Evolutionary conservation across 306 rosid species (phyloP), one percentile per base, ranked within the genome.

Genomic region (Medicago lupulina): DNA sequence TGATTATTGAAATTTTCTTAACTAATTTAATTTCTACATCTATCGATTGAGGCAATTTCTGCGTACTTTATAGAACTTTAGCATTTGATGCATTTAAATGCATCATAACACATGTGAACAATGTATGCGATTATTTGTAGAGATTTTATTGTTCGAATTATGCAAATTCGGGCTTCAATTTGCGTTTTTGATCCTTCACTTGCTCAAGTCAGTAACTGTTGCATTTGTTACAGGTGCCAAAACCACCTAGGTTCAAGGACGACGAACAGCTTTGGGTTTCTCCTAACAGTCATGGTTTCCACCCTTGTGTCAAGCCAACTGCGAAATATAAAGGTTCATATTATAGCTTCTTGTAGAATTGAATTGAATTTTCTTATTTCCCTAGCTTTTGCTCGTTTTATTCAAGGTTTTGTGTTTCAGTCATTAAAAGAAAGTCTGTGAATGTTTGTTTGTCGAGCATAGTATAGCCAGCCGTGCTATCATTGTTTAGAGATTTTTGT

Each of bases 261-360:
- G 74, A 83, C 46, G 71, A 77, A 17, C 70, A 85, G 65, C 96
- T 89, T 47, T 91, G 97, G 97, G 85, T 83, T 71, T 81, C 89
- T 78, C 89, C 92, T 64, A 77, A 81, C 76, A 87, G 88, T 82
- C 63, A 70, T 73, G 92, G 84, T 39, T 84, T 91, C 44, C 89
- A 69, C 71, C 78, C 77, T 2, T 93, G 98, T 79, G 80, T 88
- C 81, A 88, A 85, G 87, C 96, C 91, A 6, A 93, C 96, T 34
- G 13, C 89, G 50, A 89, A 76, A 79, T 91, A 88, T 82, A 87
- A 77, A 91, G 98, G 98, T 93, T 47, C 36, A 16, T 69, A 39
- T 28, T 25, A 70, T 43, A 40, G 38, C 54, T 31, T 74, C 9
- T 62, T 64, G 46, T 76, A 54, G n/a, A 21, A 9, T 76, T 61